Evolutionary conservation across 305 asterid genomes (phyloP).

Genomic region (Ilex paraguariensis): DNA sequence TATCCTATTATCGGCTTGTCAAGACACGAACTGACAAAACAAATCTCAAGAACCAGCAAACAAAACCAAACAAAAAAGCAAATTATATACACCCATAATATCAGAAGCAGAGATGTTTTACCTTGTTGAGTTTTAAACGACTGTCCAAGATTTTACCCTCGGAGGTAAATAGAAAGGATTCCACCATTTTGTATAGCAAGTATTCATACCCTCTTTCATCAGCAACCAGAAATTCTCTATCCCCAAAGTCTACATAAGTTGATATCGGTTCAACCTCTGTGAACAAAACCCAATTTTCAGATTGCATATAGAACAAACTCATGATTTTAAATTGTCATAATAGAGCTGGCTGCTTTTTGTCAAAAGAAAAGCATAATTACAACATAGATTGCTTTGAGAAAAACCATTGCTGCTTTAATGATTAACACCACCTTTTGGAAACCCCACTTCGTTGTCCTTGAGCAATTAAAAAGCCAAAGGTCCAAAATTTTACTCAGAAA

Average conservation of each 20-base stretch:
- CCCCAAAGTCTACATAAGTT: constrained; percentile 84
- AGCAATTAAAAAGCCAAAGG: no score
- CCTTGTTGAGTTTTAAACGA: constrained; percentile 81
- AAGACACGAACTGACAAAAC: not conserved
- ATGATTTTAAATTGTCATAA: no score
- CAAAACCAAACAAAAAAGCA: not conserved
- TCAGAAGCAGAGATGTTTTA: constrained; percentile 8
- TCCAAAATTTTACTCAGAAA: not conserved
- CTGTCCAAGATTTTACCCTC: constrained; percentile 60
- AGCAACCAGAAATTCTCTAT: constrained; percentile 71
- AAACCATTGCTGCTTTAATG: no score
- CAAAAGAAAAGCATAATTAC: no score
- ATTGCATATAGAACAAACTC: constrained; percentile 7
- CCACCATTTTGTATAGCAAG: constrained; percentile 66
- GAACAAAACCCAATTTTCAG: constrained; percentile 13
- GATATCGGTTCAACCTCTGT: constrained; percentile 94
- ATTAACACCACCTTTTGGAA: not conserved
- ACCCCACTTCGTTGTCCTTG: not conserved
- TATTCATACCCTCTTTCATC: constrained; percentile 91
- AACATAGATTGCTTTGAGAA: no score
- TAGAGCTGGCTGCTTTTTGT: no score
- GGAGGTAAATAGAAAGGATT: constrained; percentile 46
- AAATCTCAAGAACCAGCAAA: not conserved
- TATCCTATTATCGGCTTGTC: constrained; percentile 12
- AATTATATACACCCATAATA: no score